A percentile compares a stretch with the other conserved stretches of the same genome.
These are phyloP conservation scores for Aureobasidium sp. DNA, from an alignment of 2,329 filamentous ascomycete species.

Conservation along the genomic window DNA sequence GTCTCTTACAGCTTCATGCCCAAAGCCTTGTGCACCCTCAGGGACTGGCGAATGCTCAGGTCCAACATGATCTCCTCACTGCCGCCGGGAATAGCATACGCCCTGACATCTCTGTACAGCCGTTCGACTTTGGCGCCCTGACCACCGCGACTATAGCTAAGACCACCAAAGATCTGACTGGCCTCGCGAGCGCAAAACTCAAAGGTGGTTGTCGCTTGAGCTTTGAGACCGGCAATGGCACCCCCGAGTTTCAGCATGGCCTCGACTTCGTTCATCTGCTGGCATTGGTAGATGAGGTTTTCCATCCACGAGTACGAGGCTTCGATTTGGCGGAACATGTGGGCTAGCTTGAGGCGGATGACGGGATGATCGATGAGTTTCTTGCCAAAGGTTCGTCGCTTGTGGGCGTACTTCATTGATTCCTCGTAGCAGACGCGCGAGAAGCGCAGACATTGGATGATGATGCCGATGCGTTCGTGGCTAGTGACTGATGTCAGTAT, in stretches of 20 bases:
- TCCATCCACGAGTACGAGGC: slow-evolving; percentile 96
- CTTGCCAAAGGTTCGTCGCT: slow-evolving; percentile 94
- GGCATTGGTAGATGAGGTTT: slow-evolving; percentile 86
- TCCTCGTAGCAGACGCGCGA: slow-evolving; percentile 96
- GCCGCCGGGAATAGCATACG: slow-evolving; percentile 90
- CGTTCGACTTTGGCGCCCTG: slow-evolving; percentile 95
- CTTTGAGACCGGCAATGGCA: slow-evolving; percentile 88
- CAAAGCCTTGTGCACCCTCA: slow-evolving; percentile 81
- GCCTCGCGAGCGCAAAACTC: slow-evolving; percentile 97
- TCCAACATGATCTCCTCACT: slow-evolving; percentile 99
- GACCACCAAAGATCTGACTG: slow-evolving; percentile 91
- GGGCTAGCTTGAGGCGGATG: slow-evolving; percentile 92
- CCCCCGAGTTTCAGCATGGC: slow-evolving; percentile 94
- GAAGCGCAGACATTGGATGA: slow-evolving; percentile 95
- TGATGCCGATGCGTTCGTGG: slow-evolving; percentile 97
- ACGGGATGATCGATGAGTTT: slow-evolving; percentile 94
- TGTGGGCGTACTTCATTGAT: slow-evolving; percentile 92
- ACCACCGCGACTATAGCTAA: slow-evolving; percentile 86
- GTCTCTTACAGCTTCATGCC: slow-evolving; percentile 82
- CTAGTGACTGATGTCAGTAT: slow-evolving; percentile 65
- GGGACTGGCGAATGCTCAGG: slow-evolving; percentile 81
- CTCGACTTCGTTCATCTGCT: slow-evolving; percentile 88
- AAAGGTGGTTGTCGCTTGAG: slow-evolving; percentile 87
- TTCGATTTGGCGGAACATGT: slow-evolving; percentile 98
- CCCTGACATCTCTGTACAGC: slow-evolving; percentile 88